Evolutionary conservation across 768 basidiomycete species (phyloP), one percentile per base, ranked within the genome.

Genomic region (Hydnomerulius pinastri): DNA sequence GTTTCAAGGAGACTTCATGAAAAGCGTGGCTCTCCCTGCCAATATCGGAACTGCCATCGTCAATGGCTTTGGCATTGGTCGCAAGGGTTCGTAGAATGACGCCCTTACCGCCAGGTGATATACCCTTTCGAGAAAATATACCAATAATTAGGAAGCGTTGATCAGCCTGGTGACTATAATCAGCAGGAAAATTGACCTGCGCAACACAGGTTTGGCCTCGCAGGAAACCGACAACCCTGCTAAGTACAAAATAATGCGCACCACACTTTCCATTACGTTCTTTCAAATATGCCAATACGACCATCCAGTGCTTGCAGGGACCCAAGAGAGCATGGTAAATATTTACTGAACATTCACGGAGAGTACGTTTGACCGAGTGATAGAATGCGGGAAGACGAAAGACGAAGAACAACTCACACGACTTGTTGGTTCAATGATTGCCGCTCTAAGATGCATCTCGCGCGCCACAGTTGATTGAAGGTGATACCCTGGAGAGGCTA

Each of bases 301-400:
- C 62, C 62, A 63, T 62, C 57, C 62, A 65, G 62, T 63, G 63
- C 24, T n/a, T n/a, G n/a, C 27, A 35, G 43, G 53, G 40, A 32
- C 40, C n/a, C 46, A 48, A 37, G 20, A 6, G 46, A 35, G 46
- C 47, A 50, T 45, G 43, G 21, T 46, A 24, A 32, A 32, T 24
- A n/a, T 46, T 27, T 6, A 13, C 21, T 24, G 15, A 43, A n/a
- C 38, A 17, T 39, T 47, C 17, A 18, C 20, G 33, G 29, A 41
- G 8, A 43, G 27, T 20, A 43, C 46, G 24, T 20, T 27, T 32
- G n/a, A 32, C 29, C 13, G 21, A 6, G 15, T 24, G 29, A 32
- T 41, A 38, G 39, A 37, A 45, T 30, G 39, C 10, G 13, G 25
- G 28, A 21, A 21, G 39, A 35, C 4, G 33, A 35, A 17, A 35